phyloP scores from a whole-genome alignment of 75 land plant genomes.

The Ceratopteris richardii region DNA sequence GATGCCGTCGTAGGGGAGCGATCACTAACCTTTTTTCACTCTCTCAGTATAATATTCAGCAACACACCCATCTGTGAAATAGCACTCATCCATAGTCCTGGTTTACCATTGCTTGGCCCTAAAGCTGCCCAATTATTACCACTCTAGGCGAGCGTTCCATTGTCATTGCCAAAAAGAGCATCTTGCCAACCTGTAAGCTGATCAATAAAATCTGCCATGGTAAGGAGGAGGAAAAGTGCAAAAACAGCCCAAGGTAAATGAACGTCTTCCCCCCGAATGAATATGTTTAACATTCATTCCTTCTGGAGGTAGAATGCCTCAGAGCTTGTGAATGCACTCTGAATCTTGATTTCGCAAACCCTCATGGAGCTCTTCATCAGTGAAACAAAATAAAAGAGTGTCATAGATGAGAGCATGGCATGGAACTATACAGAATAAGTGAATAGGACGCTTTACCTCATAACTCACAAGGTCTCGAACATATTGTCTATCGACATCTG shows the following conservation, averaged over 20 bases:
- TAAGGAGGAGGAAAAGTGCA: slow-evolving; percentile 64
- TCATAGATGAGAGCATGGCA: slow-evolving; percentile 75
- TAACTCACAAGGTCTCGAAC: slow-evolving; percentile 56
- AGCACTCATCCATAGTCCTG: slow-evolving; percentile 77
- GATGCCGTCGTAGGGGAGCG: too few relatives aligned
- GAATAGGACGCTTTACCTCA: slow-evolving; percentile 66
- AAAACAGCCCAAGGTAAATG: slow-evolving; percentile 54
- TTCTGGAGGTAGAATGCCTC: slow-evolving; percentile 40
- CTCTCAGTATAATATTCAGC: slow-evolving; percentile 48
- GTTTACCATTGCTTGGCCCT: slow-evolving; percentile 88
- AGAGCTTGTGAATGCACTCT: slow-evolving; percentile 28
- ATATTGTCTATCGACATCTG: slow-evolving; percentile 16
- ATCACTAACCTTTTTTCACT: too few relatives aligned
- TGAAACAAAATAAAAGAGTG: slow-evolving; percentile 44
- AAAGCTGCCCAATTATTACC: slow-evolving; percentile 49
- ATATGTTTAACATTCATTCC: slow-evolving; percentile 72
- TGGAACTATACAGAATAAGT: slow-evolving; percentile 77
- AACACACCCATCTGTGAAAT: slow-evolving; percentile 72
- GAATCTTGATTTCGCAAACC: slow-evolving; percentile 32
- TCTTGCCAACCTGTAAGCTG: slow-evolving; percentile 72
- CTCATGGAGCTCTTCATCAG: slow-evolving; percentile 42
- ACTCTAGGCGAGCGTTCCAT: slow-evolving; percentile 41
- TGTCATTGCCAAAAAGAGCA: slow-evolving; percentile 47
- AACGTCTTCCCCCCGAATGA: slow-evolving; percentile 74
- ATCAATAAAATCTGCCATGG: slow-evolving; percentile 84